Conservation (phyloP, 352 stramenopile species). For the Elongisporangium prolatum region DNA sequence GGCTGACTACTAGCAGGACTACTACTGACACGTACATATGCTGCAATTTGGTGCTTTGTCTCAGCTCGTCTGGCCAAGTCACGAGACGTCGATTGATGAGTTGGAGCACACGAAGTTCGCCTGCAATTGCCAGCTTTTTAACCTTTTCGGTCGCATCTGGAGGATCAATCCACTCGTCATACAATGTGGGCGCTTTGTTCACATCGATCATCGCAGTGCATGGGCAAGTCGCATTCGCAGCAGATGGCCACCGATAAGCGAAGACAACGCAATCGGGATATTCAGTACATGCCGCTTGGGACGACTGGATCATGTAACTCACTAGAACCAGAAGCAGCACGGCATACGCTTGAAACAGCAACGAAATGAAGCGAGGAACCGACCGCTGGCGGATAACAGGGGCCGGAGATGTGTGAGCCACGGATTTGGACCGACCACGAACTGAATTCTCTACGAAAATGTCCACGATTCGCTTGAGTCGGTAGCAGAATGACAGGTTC, state of each 20-base stretch:
- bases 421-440: not conserved
- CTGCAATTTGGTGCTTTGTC: slow-evolving; percentile 20
- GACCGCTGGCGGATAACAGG: slow-evolving; percentile 1
- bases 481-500: slow-evolving; percentile 30
- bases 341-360: slow-evolving; percentile 14
- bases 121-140: slow-evolving; percentile 12
- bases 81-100: slow-evolving; percentile 26
- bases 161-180: slow-evolving; percentile 26
- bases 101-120: slow-evolving; percentile 24
- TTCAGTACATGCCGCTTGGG: slow-evolving; percentile 5
- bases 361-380: slow-evolving; percentile 1
- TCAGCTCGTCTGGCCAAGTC: slow-evolving; percentile 20
- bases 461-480: slow-evolving; percentile 28
- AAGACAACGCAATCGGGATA: slow-evolving; percentile 24
- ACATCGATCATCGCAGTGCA: slow-evolving; percentile 28
- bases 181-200: slow-evolving; percentile 22
- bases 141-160: slow-evolving; percentile 20
- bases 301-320: slow-evolving; percentile 10
- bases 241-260: slow-evolving; percentile 13
- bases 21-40: slow-evolving; percentile 25
- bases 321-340: slow-evolving; percentile 4
- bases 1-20: not conserved
- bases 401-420: not conserved
- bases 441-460: slow-evolving; percentile 12
- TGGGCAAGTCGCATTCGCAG: slow-evolving; percentile 12